A percentile compares a stretch with the other conserved stretches of the same genome.
These are phyloP conservation scores for Mucuna pruriens DNA, from an alignment of 306 rosid genomes.

Conservation along the genomic window DNA sequence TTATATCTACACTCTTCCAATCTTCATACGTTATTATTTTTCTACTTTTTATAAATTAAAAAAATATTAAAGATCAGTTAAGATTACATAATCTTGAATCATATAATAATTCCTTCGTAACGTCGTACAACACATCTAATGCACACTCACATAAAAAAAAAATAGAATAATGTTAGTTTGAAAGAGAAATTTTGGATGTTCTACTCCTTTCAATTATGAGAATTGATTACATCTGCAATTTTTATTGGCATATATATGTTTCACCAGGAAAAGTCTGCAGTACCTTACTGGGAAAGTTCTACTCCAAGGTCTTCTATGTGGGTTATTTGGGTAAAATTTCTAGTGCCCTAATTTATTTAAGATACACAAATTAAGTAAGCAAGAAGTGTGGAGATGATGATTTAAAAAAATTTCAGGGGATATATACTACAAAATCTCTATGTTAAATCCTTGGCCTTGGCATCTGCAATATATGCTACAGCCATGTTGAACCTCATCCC, in stretches of 20 bases:
- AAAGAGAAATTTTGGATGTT: not conserved
- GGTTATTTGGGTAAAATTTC: slow-evolving; percentile 64
- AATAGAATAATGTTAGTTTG: not conserved
- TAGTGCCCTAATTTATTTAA: not conserved
- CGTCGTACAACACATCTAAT: not conserved
- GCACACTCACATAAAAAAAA: not conserved
- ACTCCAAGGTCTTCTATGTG: slow-evolving; percentile 62
- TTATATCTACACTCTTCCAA: too few relatives aligned
- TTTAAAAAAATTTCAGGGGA: slow-evolving; percentile 55
- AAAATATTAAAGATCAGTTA: too few relatives aligned
- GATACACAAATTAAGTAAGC: not conserved
- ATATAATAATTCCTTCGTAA: not conserved
- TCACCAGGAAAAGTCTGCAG: slow-evolving; percentile 52
- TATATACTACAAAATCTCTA: slow-evolving; percentile 55
- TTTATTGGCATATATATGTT: slow-evolving; percentile 5
- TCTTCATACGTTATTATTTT: too few relatives aligned
- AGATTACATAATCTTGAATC: too few relatives aligned
- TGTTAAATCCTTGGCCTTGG: slow-evolving; percentile 48
- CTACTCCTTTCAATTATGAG: not conserved
- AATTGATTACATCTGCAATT: not conserved
- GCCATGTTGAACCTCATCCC: slow-evolving; percentile 65
- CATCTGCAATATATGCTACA: slow-evolving; percentile 59
- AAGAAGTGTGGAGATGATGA: not conserved
- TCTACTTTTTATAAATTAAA: too few relatives aligned
- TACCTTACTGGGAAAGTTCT: slow-evolving; percentile 44